Evolutionary conservation across 2,329 filamentous ascomycete genomes (phyloP), one percentile per base, ranked within the genome.

Genomic region (Lecanosticta acicola): DNA sequence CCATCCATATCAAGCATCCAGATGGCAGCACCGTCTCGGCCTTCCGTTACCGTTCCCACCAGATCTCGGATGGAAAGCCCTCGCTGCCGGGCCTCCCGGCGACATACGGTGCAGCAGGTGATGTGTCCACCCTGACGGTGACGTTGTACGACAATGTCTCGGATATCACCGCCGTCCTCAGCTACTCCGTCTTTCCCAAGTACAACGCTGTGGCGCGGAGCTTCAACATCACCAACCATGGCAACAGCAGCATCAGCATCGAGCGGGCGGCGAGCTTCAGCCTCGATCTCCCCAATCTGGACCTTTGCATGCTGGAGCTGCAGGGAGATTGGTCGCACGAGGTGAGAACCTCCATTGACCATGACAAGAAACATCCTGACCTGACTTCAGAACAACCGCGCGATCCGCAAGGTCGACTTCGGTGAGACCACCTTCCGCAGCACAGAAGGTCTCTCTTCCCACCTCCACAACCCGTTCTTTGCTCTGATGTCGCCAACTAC

Each of bases 381-480:
- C n/a, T n/a, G n/a, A n/a, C n/a, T 11, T 11, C 24, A 29, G 57
- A 74, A 74, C 14, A 75, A 74, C 32, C 71, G 74, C 3, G 71
- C 76, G 40, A 71, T 76, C 40, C 66, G 78, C 29, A 74, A 72
- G 49, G 70, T 83, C 1, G 74, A 78, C 19, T 80, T 74, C 42
- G 80, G 80, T 24, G 62, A 66, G 48, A 66, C 58, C 1, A n/a
- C 78, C 4, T 83, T 84, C 58, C 76, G 76, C 13, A 83, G 79
- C 53, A 74, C 70, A 0, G 74, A 72, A 2, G 81, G 81, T 1
- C 84, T 80, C 58, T 79, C 80, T 0, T 83, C 79, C 0, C 78
- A 83, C 53, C 66, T 79, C 1, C 78, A 83, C 58, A 84, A 84
- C 54, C 80, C 80, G 0, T 84, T 84, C 65, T 69, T 84, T 17